Evolutionary conservation across 192 early-diverging fungal genomes (phyloP).

Genomic region (Mortierella claussenii): DNA sequence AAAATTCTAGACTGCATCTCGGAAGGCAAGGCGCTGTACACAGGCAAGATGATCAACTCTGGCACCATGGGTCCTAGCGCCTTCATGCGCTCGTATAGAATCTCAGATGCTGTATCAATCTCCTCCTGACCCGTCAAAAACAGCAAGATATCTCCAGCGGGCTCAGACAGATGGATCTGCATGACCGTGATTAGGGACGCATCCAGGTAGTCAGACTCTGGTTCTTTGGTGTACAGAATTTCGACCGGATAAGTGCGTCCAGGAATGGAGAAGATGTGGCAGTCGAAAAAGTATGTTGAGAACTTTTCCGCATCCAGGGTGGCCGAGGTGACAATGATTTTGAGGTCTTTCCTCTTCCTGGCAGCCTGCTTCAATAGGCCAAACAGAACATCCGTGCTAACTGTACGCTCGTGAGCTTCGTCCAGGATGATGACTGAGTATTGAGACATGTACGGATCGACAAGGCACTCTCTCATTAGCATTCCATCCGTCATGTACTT

Average conservation of each 20-base stretch:
- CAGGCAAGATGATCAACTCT: slow-evolving; percentile 88
- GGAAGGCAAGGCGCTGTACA: slow-evolving; percentile 93
- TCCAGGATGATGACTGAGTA: slow-evolving; percentile 97
- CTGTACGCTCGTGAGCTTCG: slow-evolving; percentile 98
- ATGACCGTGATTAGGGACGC: slow-evolving; percentile 93
- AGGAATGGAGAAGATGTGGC: slow-evolving; percentile 97
- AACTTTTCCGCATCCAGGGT: slow-evolving; percentile 97
- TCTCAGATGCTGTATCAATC: slow-evolving; percentile 86
- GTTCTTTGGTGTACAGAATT: slow-evolving; percentile 93
- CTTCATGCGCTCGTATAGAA: slow-evolving; percentile 77
- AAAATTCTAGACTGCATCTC: slow-evolving; percentile 98
- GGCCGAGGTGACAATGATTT: slow-evolving; percentile 95
- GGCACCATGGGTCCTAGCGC: slow-evolving; percentile 74
- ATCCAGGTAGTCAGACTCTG: slow-evolving; percentile 94
- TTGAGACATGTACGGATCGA: slow-evolving; percentile 81
- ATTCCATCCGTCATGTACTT: slow-evolving; percentile 99
- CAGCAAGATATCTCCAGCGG: slow-evolving; percentile 91
- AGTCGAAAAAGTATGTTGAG: slow-evolving; percentile 86
- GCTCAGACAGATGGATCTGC: slow-evolving; percentile 96
- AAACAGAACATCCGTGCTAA: slow-evolving; percentile 95
- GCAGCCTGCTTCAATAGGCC: slow-evolving; percentile 90
- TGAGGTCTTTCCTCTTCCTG: slow-evolving; percentile 85
- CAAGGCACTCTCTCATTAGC: slow-evolving; percentile 91
- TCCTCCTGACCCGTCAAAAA: slow-evolving; percentile 99
- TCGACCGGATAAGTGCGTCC: slow-evolving; percentile 96